phyloP scores from a whole-genome alignment of 2,329 filamentous ascomycete species.

The Trichoderma arundinaceum region DNA sequence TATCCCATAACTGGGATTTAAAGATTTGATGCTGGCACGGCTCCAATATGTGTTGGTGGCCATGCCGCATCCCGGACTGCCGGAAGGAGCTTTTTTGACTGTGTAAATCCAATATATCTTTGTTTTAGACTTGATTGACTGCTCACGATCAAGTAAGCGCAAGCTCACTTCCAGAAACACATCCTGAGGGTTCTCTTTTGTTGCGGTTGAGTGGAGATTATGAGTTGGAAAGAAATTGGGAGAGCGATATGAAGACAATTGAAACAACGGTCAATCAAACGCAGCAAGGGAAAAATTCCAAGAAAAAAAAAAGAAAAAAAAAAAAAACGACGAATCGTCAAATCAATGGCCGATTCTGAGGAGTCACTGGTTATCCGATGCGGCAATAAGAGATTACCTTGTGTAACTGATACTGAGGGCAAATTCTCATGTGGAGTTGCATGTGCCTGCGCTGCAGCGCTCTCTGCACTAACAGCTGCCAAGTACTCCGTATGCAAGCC shows the following conservation, averaged over 20 bases:
- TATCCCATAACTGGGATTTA: constrained; percentile 38
- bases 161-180: constrained; percentile 1
- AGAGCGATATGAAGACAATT: not conserved
- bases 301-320: not conserved
- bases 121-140: not conserved
- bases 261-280: too few relatives aligned
- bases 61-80: constrained; percentile 31
- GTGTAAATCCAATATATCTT: not conserved
- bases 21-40: constrained; percentile 49
- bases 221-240: not conserved
- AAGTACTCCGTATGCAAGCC: not conserved
- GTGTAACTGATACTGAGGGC: too few relatives aligned
- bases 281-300: too few relatives aligned
- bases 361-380: too few relatives aligned
- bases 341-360: not conserved
- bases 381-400: too few relatives aligned
- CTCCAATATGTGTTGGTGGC: constrained; percentile 48
- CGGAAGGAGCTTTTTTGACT: constrained; percentile 8
- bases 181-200: not conserved
- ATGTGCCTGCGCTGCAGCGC: not conserved
- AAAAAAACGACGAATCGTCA: not conserved
- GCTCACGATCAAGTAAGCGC: not conserved
- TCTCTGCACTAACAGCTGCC: not conserved
- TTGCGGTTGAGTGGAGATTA: not conserved
- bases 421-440: constrained; percentile 4